Evolutionary conservation across 2,329 filamentous ascomycete genomes (phyloP), one percentile per base, ranked within the genome.

Genomic region (Ploettnerulaceae sp.): DNA sequence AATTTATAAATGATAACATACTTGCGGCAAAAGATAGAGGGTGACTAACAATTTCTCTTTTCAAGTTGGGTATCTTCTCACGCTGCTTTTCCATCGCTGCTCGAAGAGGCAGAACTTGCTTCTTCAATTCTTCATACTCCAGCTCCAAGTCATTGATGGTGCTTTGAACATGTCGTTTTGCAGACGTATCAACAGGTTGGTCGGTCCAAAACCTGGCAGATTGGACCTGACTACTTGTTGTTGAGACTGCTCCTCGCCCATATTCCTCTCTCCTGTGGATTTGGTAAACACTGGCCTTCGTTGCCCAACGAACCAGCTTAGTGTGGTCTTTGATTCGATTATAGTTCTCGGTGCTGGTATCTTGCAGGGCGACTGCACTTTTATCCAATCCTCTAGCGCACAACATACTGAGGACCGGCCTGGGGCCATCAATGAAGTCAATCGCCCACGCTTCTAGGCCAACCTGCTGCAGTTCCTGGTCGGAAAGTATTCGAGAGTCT

Each of bases 361-460:
- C 79, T 4, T 64, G 65, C 11, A 81, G 69, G 12, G 77, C 72
- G 34, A 91, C 75, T 0, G 80, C 88, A 5, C 83, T 82, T 20
- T 71, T 69, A 57, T 95, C 81, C 5, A 96, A 66, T 43, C 71
- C 75, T 48, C 76, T 79, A 56, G 86, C 83, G 65, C 89, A 96
- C 17, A 98, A 76, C 85, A 95, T 93, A 5, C 88, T 84, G 25
- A 97, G 69, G 1, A 98, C 87, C 1, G 86, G 77, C 1, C 84
- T 81, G 0, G 94, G 94, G 0, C 91, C 93, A 25, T 82, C 75
- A 5, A 98, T 63, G 48, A 77, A 87, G 60, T 97, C 86, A 20
- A 86, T 73, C 0, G 89, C 82, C 69, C 86, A 95, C 2, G 84
- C 82, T 53, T 94, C 84, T 39, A 98, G 77, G 0, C 89, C 89